phyloP scores from a whole-genome alignment of 164 flowering plant genomes.

The Umbellularia californica region DNA sequence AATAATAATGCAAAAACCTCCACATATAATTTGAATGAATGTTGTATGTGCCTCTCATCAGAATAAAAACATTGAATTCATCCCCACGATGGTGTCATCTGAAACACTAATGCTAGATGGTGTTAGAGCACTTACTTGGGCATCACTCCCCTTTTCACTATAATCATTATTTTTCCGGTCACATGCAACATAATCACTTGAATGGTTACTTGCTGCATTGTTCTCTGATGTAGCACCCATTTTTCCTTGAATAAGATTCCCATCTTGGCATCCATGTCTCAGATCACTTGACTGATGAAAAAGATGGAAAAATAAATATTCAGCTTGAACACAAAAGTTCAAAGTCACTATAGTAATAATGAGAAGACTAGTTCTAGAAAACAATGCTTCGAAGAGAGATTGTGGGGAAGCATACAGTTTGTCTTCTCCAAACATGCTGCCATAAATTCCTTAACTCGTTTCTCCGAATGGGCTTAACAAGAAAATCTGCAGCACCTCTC shows the following conservation, averaged over 20 bases:
- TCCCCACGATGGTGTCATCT: background rate
- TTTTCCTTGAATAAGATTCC: conserved; percentile 37
- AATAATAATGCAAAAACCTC: too few species aligned
- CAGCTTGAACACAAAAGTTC: background rate
- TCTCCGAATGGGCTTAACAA: conserved; percentile 85
- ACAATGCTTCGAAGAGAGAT: background rate
- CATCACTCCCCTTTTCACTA: conserved; percentile 74
- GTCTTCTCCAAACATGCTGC: conserved; percentile 99
- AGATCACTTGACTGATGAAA: conserved; percentile 28
- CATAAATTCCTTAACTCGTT: conserved; percentile 89
- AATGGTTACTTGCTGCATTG: conserved; percentile 50
- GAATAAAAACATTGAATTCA: background rate
- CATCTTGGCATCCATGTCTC: conserved; percentile 25
- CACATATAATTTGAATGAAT: too few species aligned
- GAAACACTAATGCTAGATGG: too few species aligned
- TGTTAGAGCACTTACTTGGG: conserved; percentile 52
- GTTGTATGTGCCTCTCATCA: too few species aligned
- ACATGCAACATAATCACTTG: conserved; percentile 39
- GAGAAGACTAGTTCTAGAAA: background rate
- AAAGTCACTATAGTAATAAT: background rate
- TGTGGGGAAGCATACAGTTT: conserved; percentile 47
- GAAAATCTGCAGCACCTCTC: conserved; percentile 95
- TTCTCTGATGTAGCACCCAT: conserved; percentile 43
- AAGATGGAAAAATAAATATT: background rate
- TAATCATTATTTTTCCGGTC: conserved; percentile 35